phyloP scores from a whole-genome alignment of 2,329 filamentous ascomycete species.

The Monosporascus sp. region DNA sequence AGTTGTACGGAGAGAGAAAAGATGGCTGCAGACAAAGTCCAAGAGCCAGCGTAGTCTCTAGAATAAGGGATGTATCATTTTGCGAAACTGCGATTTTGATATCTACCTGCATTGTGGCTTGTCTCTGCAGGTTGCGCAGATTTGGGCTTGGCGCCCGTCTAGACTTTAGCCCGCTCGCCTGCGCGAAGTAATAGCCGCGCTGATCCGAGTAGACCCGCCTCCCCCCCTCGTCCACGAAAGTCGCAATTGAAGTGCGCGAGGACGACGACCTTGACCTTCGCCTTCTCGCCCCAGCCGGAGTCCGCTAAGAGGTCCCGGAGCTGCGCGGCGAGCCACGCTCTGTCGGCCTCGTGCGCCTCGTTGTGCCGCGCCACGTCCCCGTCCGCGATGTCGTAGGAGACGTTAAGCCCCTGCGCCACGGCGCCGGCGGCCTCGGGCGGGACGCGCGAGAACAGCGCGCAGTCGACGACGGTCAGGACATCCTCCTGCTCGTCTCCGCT shows the following conservation, averaged over 20 bases:
- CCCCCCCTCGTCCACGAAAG: constrained; percentile 24
- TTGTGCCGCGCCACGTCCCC: constrained; percentile 36
- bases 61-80: too few species aligned
- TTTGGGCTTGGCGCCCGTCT: too few species aligned
- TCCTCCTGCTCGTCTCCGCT: not conserved
- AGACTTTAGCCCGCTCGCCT: not conserved
- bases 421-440: constrained; percentile 27
- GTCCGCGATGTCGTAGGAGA: constrained; percentile 42
- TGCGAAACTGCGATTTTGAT: too few species aligned
- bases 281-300: too few species aligned
- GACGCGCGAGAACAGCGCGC: constrained; percentile 45
- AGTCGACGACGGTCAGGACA: constrained; percentile 36
- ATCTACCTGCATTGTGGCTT: too few species aligned
- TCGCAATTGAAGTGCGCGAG: constrained; percentile 42
- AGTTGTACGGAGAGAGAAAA: too few species aligned
- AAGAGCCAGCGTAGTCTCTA: too few species aligned
- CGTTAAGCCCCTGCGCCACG: constrained; percentile 41
- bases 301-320: too few species aligned
- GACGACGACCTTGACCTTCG: constrained; percentile 23
- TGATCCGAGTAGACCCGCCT: constrained; percentile 36
- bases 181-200: constrained; percentile 33
- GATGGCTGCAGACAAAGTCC: too few species aligned
- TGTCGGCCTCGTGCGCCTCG: constrained; percentile 30
- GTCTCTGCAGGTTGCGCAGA: too few species aligned
- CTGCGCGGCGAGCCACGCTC: constrained; percentile 32